A percentile compares a stretch with the other conserved stretches of the same genome.
Conservation (phyloP, 352 stramenopile genomes). For the Aphanomyces invadans region DNA sequence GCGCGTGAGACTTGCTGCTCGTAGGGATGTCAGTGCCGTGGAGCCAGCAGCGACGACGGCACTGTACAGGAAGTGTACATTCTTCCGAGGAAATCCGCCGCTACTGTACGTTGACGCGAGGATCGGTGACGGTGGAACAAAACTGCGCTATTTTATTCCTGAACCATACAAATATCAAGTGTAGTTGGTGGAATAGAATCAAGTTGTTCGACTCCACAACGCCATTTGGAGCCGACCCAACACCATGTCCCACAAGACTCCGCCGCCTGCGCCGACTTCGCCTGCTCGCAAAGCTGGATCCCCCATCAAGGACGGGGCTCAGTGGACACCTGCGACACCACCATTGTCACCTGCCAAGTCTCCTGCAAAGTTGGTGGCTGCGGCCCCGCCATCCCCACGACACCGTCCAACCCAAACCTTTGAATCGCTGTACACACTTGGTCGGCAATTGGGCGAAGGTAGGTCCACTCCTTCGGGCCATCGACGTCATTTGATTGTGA, state of each 20-base stretch:
- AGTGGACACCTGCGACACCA: not conserved
- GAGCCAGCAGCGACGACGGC: too few species aligned
- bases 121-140: too few species aligned
- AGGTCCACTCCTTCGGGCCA: not conserved
- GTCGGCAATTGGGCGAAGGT: conserved; percentile 20
- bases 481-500: not conserved
- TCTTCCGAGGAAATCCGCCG: too few species aligned
- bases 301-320: not conserved
- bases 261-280: not conserved
- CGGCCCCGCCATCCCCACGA: not conserved
- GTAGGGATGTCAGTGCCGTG: too few species aligned
- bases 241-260: not conserved
- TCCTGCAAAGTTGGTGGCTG: not conserved
- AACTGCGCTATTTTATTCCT: too few species aligned
- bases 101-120: too few species aligned
- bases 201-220: not conserved
- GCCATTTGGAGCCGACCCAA: not conserved
- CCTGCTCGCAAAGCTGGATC: not conserved
- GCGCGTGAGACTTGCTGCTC: too few species aligned
- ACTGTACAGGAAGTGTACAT: too few species aligned
- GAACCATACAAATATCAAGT: too few species aligned
- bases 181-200: not conserved
- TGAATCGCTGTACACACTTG: conserved; percentile 15
- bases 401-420: not conserved
- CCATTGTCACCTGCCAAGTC: not conserved